Evolutionary conservation across 2,329 filamentous ascomycete species (phyloP).

Genomic region (Fusarium setosum): DNA sequence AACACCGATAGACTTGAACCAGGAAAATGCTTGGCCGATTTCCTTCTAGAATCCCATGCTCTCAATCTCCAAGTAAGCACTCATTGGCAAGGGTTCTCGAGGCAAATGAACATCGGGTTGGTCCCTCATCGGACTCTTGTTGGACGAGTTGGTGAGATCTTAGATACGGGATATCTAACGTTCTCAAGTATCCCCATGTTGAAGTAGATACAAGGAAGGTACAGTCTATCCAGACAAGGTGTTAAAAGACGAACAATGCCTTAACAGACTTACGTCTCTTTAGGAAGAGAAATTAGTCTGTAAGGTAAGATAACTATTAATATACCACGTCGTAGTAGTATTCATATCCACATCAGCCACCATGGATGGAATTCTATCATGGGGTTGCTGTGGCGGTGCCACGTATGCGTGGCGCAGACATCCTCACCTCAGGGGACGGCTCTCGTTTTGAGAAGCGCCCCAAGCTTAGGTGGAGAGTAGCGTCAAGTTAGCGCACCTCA

Average conservation of each 20-base stretch:
- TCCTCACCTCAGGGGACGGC: neutral
- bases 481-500: conserved; percentile 28
- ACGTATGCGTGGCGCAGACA: neutral
- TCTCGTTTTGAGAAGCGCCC: conserved; percentile 8
- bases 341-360: neutral
- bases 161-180: no score
- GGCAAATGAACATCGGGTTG: neutral
- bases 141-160: neutral
- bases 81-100: no score
- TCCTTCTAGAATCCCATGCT: neutral
- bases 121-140: neutral
- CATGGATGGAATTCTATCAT: neutral
- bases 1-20: neutral
- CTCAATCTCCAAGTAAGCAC: neutral
- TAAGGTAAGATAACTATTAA: neutral
- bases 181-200: no score
- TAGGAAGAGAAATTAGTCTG: neutral
- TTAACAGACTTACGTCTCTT: no score
- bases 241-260: neutral
- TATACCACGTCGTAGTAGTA: neutral
- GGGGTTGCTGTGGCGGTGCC: neutral
- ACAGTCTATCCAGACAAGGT: no score
- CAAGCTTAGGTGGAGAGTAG: conserved; percentile 11
- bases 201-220: no score
- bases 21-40: neutral